Conservation (phyloP, 306 rosid species). For the Cucumis melo region DNA sequence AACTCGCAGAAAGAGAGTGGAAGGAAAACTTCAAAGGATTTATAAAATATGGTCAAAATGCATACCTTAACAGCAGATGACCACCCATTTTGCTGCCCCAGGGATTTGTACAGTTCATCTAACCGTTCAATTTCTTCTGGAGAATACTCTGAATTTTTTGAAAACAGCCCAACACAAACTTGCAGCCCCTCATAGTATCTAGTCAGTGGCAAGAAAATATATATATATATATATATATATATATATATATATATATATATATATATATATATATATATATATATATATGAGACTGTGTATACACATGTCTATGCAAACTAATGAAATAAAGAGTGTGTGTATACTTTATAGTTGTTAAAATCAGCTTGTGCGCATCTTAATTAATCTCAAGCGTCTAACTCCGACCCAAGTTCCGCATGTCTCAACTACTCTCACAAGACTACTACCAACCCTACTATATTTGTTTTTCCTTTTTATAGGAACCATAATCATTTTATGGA, state of each 20-base stretch:
- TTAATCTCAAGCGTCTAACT: background rate
- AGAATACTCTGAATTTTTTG: constrained; percentile 50
- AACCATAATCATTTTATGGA: no score
- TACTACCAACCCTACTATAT: background rate
- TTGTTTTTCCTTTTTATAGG: no score
- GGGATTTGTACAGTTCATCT: constrained; percentile 60
- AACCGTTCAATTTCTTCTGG: constrained; percentile 55
- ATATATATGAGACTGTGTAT: background rate
- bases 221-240: no score
- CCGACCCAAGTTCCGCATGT: background rate
- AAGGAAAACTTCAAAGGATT: background rate
- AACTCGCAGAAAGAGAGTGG: background rate
- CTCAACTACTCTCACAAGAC: background rate
- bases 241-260: no score
- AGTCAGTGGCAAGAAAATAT: constrained; percentile 4
- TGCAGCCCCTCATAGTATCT: constrained; percentile 96
- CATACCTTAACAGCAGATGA: constrained; percentile 92
- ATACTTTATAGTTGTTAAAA: background rate
- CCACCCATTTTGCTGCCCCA: constrained; percentile 65
- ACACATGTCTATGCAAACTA: background rate
- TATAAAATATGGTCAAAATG: background rate
- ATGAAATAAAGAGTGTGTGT: background rate
- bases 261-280: no score
- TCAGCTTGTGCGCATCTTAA: background rate
- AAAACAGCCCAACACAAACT: constrained; percentile 66